Base-by-base conservation (phyloP, 208 protist species). In the Wallacemonas collosoma region DNA sequence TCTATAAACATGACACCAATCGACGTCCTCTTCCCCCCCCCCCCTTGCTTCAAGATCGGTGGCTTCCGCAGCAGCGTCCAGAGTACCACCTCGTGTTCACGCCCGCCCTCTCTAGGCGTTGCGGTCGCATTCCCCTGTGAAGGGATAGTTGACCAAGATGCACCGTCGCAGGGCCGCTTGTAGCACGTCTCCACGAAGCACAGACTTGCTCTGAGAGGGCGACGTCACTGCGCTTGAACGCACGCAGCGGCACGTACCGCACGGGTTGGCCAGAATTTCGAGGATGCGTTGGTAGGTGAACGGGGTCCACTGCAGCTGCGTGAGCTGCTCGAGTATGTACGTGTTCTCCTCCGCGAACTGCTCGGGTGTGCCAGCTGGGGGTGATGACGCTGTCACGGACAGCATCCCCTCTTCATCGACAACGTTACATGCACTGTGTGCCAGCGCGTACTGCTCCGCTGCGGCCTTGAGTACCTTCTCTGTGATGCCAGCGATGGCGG, bases 291-390 rank as follows among this genome's bases (percentile, higher is more conserved):
- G 77, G 9, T 89, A 76, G 14, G 88, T 95, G 64, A 96, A 96
- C 11, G 90, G 88, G 41, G 76, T 72, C 82, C 80, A 82, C 66
- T 79, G 81, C 62, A 89, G 77, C 71, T 83, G 77, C 68, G 75
- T 63, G 55, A 93, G 82, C 79, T 96, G 87, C 9, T 85, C 82
- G 6, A 94, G 1, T 7, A 96, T 72, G 67, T 96, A 96, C n/a
- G 61, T 67, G 71, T 88, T 95, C 67, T 96, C 89, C 77, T 94
- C 84, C 26, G 45, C 63, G 66, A 96, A 96, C 67, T 83, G 72
- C 56, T 77, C 77, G 1, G 72, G 68, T 14, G 82, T 85, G 56
- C 82, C 79, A 40, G 74, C 81, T 9, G 81, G 71, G 15, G 75
- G 75, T 9, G 75, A 65, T 3, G 75, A 48, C 3, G 45, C 36